These are phyloP conservation scores for Fusarium brevicatenulatum DNA, from an alignment of 2,329 filamentous ascomycete species.

Conservation along the genomic window DNA sequence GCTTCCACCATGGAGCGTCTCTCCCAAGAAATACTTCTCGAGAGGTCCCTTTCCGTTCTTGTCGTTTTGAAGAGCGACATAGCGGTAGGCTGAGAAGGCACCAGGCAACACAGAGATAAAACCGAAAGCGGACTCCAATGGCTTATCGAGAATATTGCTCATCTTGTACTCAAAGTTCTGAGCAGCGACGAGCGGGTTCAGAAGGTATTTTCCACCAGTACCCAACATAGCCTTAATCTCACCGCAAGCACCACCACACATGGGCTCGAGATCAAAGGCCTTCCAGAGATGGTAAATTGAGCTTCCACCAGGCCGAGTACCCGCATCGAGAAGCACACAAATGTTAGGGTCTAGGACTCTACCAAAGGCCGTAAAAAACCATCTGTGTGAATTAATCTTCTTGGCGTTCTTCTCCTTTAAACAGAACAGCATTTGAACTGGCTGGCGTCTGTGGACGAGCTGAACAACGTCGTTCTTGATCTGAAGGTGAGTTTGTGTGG, in stretches of 20 bases:
- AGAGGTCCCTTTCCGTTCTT: slow-evolving; percentile 92
- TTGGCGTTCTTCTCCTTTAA: slow-evolving; percentile 99
- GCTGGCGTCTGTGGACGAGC: slow-evolving; percentile 85
- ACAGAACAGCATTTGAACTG: slow-evolving; percentile 97
- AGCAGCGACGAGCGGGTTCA: slow-evolving; percentile 93
- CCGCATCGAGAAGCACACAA: slow-evolving; percentile 94
- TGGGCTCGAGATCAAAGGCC: slow-evolving; percentile 95
- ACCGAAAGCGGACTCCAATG: slow-evolving; percentile 94
- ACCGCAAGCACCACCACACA: slow-evolving; percentile 96
- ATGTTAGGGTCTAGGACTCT: slow-evolving; percentile 94
- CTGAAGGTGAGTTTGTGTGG: slow-evolving; percentile 84
- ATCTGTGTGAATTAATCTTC: slow-evolving; percentile 99
- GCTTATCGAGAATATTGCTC: slow-evolving; percentile 99
- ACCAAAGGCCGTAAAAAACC: slow-evolving; percentile 99
- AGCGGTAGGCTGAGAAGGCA: slow-evolving; percentile 98
- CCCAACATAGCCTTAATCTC: slow-evolving; percentile 99
- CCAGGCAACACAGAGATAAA: slow-evolving; percentile 97
- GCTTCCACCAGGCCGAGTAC: slow-evolving; percentile 91
- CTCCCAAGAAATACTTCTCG: slow-evolving; percentile 96
- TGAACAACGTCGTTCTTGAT: slow-evolving; percentile 91
- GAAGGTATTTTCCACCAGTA: slow-evolving; percentile 81
- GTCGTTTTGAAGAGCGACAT: slow-evolving; percentile 94
- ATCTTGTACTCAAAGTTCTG: slow-evolving; percentile 99
- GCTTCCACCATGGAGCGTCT: slow-evolving; percentile 91
- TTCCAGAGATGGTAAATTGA: slow-evolving; percentile 99